Base-by-base conservation (phyloP, 805 yeast genomes). In the Kuraishia piskuri region DNA sequence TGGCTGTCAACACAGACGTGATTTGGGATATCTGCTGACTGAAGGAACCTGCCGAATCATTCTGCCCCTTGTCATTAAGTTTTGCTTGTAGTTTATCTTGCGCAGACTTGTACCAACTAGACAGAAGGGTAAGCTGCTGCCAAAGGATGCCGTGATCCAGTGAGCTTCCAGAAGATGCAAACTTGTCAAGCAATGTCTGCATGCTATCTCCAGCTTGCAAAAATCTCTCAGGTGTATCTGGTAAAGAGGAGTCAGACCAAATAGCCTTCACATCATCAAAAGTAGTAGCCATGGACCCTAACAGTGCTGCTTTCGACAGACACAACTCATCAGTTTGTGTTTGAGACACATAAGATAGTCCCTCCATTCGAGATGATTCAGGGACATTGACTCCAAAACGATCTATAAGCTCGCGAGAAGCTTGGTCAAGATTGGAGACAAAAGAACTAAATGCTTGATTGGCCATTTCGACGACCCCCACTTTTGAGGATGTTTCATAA, bases 121-220 rank as follows among this genome's bases (percentile, higher is more conserved):
- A 68, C 72, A 78, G 72, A 8, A 60, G 53, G 0, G 75, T 61
- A 14, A 79, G 63, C 1, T 69, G 63, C 22, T 60, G 57, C 83
- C 83, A 80, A 53, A 61, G 67, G 0, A 47, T 23, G 1, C 60
- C 62, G 2, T 61, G 60, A 3, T 55, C 53, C 1, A 62, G 46
- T 3, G 54, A 26, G 3, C 46, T 50, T 4, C 53, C 37, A 1
- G 50, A 8, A 3, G 62, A 44, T 49, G 63, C 69, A 24, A 61
- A 56, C 50, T 74, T 66, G 44, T 76, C 79, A 12, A 79, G 51
- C n/a, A 72, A 63, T 0, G 71, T 69, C 53, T 78, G 75, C 21
- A 76, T 61, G 51, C 72, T 74, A 26, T 77, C 78, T 1, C 75
- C 69, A 9, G 76, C 76, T 52, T 68, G 54, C 65, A 79, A 64